phyloP scores from a whole-genome alignment of 2,329 filamentous ascomycete genomes.

The Diplocarpon mali region DNA sequence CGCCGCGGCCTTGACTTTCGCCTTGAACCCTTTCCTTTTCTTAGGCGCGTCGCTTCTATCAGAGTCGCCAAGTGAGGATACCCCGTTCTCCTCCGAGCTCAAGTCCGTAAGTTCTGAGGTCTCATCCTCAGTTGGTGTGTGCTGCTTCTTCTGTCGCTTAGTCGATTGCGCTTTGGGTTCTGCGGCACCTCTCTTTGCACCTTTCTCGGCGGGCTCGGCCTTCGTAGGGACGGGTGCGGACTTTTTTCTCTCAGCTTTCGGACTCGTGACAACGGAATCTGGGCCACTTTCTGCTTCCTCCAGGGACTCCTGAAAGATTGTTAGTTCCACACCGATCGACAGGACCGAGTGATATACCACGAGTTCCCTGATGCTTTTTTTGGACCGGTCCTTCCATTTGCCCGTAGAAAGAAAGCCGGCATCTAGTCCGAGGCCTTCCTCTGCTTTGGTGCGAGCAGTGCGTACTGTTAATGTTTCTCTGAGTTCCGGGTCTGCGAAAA shows the following conservation, averaged over 20 bases:
- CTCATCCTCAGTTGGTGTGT: conserved; percentile 17
- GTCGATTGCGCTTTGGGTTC: conserved; percentile 29
- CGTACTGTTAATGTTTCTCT: conserved; percentile 39
- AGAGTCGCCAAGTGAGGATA: conserved; percentile 9
- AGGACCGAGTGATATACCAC: conserved; percentile 34
- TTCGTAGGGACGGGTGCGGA: conserved; percentile 34
- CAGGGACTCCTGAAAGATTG: conserved; percentile 10
- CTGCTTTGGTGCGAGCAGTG: conserved; percentile 41
- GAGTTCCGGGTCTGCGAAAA: not conserved
- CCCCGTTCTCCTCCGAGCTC: conserved; percentile 6
- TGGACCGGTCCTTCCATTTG: conserved; percentile 49
- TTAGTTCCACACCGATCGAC: conserved; percentile 1
- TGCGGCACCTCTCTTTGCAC: conserved; percentile 29
- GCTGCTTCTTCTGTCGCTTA: conserved; percentile 26
- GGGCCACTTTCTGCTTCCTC: not conserved
- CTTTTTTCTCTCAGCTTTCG: conserved; percentile 26
- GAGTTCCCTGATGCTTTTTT: conserved; percentile 41
- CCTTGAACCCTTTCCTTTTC: conserved; percentile 7
- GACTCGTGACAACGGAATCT: conserved; percentile 2
- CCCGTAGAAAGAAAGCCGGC: conserved; percentile 38
- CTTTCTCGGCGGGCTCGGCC: conserved; percentile 21
- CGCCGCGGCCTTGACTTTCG: conserved; percentile 5
- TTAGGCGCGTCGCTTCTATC: conserved; percentile 10
- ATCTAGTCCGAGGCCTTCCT: conserved; percentile 37
- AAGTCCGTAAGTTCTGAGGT: conserved; percentile 7